Base-by-base conservation (phyloP, 75 land plant genomes). In the Ceratopteris richardii region DNA sequence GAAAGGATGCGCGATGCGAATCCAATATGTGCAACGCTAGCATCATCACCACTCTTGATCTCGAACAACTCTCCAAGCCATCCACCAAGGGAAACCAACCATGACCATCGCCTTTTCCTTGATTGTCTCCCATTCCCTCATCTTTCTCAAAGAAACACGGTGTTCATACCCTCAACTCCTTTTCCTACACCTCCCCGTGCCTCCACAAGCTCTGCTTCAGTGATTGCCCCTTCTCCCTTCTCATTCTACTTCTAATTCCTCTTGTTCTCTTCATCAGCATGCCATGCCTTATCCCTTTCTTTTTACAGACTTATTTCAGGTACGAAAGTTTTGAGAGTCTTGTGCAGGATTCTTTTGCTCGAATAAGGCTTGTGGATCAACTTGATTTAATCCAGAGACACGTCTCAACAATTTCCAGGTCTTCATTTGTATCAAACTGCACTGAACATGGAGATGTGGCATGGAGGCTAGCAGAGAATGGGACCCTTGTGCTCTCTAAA, bases 41-140 rank as follows among this genome's bases (percentile, higher is more conserved):
- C n/a, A n/a, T n/a, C n/a, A 46, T 84, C 33, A 78, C 88, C 47
- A 84, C 84, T 22, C 76, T 63, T 17, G 88, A 84, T 27, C 77
- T 84, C 41, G 42, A 72, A 65, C 78, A 47, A 27, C 29, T 31
- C 72, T 14, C 28, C 37, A 18, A 57, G 11, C 54, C n/a, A 10
- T 10, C 22, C 54, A 18, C 14, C 51, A 48, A 13, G 51, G 51
- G 6, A 21, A 48, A 48, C 20, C 19, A 9, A 14, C 42, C 42
- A 40, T 40, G 42, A 14, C 42, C 42, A 14, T 14, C 42, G 42
- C 42, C 42, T 14, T 40, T 40, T 47, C 13, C 24, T 23, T 22
- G 63, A 0, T 22, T 22, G 24, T 56, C 53, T 20, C 79, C 69
- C 1, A 26, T 63, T 31, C 43, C 64, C 39, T 64, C 64, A 52